Conservation (phyloP, 2,329 filamentous ascomycete genomes). For the Pseudopyricularia javanii region DNA sequence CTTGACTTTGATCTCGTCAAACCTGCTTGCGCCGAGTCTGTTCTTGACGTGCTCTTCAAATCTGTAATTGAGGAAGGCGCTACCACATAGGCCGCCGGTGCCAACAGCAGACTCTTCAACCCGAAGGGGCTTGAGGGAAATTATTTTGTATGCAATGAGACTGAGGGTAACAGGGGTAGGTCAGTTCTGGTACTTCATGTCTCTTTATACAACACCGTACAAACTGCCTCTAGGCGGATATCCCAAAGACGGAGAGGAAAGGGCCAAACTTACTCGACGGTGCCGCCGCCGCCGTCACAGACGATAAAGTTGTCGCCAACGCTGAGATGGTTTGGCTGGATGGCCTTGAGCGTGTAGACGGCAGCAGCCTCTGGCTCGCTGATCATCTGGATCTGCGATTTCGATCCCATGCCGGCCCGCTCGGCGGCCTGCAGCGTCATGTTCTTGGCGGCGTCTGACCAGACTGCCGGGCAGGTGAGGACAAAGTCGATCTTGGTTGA, state of each 20-base stretch:
- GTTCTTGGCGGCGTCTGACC: constrained; percentile 78
- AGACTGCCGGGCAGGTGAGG: constrained; percentile 71
- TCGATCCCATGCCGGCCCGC: constrained; percentile 63
- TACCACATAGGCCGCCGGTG: constrained; percentile 66
- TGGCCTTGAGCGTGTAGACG: constrained; percentile 68
- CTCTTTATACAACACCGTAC: neutral
- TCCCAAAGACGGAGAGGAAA: neutral
- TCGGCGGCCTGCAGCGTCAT: constrained; percentile 68
- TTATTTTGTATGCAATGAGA: constrained; percentile 71
- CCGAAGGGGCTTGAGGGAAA: constrained; percentile 55
- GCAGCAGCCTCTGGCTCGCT: constrained; percentile 72
- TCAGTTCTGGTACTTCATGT: neutral
- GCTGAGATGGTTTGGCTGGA: constrained; percentile 61
- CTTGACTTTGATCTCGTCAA: constrained; percentile 65
- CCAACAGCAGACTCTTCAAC: constrained; percentile 73
- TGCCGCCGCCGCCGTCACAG: constrained; percentile 51
- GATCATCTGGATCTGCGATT: constrained; percentile 63
- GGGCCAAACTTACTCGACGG: constrained; percentile 43
- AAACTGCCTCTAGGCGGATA: too few species aligned
- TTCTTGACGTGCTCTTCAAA: constrained; percentile 66
- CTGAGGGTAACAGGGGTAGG: constrained; percentile 15
- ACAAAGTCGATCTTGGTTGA: constrained; percentile 68
- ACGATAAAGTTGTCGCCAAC: constrained; percentile 56
- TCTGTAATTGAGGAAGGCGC: constrained; percentile 67
- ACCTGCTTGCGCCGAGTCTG: constrained; percentile 53